Evolutionary conservation across 2,329 filamentous ascomycete genomes (phyloP).

Genomic region (Botrytis medusae): DNA sequence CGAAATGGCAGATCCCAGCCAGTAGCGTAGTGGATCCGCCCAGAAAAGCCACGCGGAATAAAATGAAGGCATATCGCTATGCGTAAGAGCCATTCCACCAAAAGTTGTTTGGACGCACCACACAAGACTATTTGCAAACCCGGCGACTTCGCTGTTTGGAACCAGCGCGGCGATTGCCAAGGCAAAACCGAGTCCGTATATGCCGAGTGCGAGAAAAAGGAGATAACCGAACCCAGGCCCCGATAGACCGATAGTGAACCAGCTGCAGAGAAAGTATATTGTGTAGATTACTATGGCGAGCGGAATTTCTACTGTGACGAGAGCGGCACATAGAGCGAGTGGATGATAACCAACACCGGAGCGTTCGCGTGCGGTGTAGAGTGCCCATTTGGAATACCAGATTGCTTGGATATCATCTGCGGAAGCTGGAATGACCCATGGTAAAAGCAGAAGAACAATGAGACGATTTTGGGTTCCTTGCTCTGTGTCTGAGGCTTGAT

Average conservation of each 20-base stretch:
- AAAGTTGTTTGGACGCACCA: not conserved
- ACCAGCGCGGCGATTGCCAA: not conserved
- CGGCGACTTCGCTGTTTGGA: not conserved
- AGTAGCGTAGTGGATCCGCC: not conserved
- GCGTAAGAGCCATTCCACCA: not conserved
- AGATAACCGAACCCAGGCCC: not conserved
- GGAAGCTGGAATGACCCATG: not conserved
- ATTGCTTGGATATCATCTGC: not conserved
- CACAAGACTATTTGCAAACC: not conserved
- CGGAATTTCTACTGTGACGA: not conserved
- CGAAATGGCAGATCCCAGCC: not conserved
- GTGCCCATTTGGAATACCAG: conserved; percentile 2
- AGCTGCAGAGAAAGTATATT: not conserved
- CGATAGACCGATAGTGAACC: not conserved
- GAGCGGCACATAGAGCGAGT: not conserved
- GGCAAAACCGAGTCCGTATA: not conserved
- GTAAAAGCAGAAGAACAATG: not conserved
- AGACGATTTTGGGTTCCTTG: not conserved
- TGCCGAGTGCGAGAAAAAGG: not conserved
- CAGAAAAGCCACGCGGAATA: not conserved
- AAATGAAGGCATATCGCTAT: not conserved
- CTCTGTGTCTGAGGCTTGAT: not conserved
- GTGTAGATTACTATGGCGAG: not conserved
- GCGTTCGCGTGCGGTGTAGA: not conserved
- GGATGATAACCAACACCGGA: not conserved